Conservation (phyloP, 192 early-diverging fungal species). For the Dispira simplex region DNA sequence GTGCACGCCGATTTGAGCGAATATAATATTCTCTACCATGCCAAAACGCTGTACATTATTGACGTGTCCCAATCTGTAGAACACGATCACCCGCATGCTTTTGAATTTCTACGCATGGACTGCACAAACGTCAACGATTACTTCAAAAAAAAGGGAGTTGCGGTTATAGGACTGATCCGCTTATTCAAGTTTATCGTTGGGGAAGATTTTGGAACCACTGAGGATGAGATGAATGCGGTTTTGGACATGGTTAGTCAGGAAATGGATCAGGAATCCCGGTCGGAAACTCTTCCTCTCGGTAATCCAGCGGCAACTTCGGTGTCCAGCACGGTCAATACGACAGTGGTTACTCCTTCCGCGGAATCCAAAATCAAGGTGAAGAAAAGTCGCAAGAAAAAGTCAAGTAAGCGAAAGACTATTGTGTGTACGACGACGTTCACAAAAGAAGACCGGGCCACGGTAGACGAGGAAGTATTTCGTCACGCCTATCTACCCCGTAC, state of each 20-base stretch:
- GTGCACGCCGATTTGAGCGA: constrained; percentile 97
- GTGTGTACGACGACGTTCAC: constrained; percentile 12
- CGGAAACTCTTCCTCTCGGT: too few species aligned
- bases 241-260: constrained; percentile 41
- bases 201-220: constrained; percentile 32
- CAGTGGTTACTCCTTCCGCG: too few species aligned
- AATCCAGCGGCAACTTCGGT: too few species aligned
- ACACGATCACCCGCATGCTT: constrained; percentile 92
- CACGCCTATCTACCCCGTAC: constrained; percentile 84
- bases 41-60: constrained; percentile 72
- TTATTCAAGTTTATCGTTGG: constrained; percentile 83
- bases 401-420: constrained; percentile 3
- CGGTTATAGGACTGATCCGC: constrained; percentile 62
- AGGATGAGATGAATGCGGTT: constrained; percentile 48
- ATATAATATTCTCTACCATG: constrained; percentile 92
- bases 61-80: constrained; percentile 98
- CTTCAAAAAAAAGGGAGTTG: constrained; percentile 62
- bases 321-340: too few species aligned
- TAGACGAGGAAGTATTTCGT: constrained; percentile 85
- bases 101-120: constrained; percentile 94
- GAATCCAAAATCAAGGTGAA: too few species aligned
- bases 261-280: too few species aligned
- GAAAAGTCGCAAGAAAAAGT: constrained; percentile 3
- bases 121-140: constrained; percentile 85
- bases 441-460: constrained; percentile 30